phyloP scores from a whole-genome alignment of 176 grass and related monocot species.

The Rhynchospora breviuscula region DNA sequence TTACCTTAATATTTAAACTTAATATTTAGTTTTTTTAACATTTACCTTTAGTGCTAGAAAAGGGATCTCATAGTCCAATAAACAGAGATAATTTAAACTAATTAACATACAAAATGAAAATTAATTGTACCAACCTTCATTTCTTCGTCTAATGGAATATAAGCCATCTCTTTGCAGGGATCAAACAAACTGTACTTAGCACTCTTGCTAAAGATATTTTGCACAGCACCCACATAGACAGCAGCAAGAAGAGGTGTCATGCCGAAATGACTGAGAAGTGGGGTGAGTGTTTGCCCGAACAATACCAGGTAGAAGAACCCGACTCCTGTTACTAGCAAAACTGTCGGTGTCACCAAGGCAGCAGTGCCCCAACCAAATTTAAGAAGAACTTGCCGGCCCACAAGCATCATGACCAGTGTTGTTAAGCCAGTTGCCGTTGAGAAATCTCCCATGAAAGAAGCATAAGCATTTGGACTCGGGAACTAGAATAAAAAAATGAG shows the following conservation, averaged over 20 bases:
- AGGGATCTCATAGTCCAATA: neutral
- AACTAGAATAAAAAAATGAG: constrained; percentile 43
- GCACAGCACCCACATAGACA: constrained; percentile 74
- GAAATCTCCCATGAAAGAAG: constrained; percentile 92
- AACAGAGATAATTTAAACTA: neutral
- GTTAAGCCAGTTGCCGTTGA: constrained; percentile 72
- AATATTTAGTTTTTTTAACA: neutral
- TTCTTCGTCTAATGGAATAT: constrained; percentile 86
- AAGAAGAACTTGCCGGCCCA: constrained; percentile 54
- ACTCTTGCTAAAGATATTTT: constrained; percentile 96
- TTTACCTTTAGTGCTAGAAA: neutral
- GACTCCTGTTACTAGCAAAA: constrained; percentile 66
- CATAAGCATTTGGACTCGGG: constrained; percentile 81
- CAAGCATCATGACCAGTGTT: constrained; percentile 89
- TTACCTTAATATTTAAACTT: too few relatives aligned
- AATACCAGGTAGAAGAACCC: constrained; percentile 81
- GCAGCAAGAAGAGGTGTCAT: constrained; percentile 82
- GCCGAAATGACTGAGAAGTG: constrained; percentile 48
- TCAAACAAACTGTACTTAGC: constrained; percentile 95
- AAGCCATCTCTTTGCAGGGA: constrained; percentile 95
- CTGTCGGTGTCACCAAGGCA: constrained; percentile 75
- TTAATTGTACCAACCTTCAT: constrained; percentile 59
- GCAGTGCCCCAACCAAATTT: constrained; percentile 82
- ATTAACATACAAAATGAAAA: neutral
- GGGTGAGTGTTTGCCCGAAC: constrained; percentile 65